These are phyloP conservation scores for Pezicula carpinea DNA, from an alignment of 2,329 filamentous ascomycete species.

Conservation along the genomic window DNA sequence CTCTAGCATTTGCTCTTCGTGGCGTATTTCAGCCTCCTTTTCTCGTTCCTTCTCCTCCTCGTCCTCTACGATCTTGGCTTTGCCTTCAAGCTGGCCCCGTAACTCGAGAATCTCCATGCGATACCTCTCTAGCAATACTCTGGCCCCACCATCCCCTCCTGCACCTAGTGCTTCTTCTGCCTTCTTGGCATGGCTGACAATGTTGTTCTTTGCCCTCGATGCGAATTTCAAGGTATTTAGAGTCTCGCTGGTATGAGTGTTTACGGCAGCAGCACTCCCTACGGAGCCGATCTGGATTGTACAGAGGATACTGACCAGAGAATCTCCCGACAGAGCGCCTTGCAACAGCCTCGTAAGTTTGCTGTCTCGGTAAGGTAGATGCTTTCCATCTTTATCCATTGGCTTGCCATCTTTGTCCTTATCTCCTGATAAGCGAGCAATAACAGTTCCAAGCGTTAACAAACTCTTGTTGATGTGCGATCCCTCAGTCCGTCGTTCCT, in stretches of 20 bases:
- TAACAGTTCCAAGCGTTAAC: conserved; percentile 91
- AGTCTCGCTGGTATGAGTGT: conserved; percentile 79
- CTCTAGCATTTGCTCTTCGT: conserved; percentile 96
- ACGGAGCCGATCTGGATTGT: conserved; percentile 86
- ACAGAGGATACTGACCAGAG: conserved; percentile 93
- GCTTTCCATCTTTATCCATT: conserved; percentile 79
- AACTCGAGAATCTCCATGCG: conserved; percentile 87
- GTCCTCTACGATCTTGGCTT: conserved; percentile 64
- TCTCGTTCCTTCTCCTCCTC: conserved; percentile 70
- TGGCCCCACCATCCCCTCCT: conserved; percentile 78
- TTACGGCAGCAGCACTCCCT: conserved; percentile 64
- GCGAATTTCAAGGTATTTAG: conserved; percentile 97
- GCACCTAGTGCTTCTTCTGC: conserved; percentile 82
- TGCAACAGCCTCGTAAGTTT: conserved; percentile 92
- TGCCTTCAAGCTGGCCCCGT: conserved; percentile 73
- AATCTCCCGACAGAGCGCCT: conserved; percentile 86
- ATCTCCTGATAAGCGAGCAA: conserved; percentile 82
- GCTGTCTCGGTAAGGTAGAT: conserved; percentile 94
- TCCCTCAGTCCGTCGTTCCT: conserved; percentile 89
- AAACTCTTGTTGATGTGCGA: conserved; percentile 99
- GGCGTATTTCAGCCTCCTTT: conserved; percentile 76
- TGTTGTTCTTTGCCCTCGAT: conserved; percentile 93
- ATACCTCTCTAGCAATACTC: conserved; percentile 87
- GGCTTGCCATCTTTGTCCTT: conserved; percentile 76
- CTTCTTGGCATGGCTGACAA: conserved; percentile 93